Percentiles rank a stretch among this genome's conserved stretches.
Evolutionary conservation across 2,329 filamentous ascomycete species (phyloP).

Genomic region (Trichophyton rubrum): DNA sequence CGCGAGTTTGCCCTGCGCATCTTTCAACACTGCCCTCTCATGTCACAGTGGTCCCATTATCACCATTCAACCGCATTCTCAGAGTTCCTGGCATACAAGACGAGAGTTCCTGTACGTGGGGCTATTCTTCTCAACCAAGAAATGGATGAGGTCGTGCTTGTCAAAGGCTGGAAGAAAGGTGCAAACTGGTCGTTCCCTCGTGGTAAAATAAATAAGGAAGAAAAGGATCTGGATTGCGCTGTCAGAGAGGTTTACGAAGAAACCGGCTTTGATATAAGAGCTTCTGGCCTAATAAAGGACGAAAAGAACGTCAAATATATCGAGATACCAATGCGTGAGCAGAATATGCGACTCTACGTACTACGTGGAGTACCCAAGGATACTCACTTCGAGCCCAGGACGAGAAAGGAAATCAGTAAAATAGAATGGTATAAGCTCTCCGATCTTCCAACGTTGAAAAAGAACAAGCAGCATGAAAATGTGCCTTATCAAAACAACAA

Average conservation of each 20-base stretch:
- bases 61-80: slow-evolving; percentile 75
- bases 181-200: slow-evolving; percentile 94
- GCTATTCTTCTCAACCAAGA: slow-evolving; percentile 82
- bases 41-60: slow-evolving; percentile 65
- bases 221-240: slow-evolving; percentile 86
- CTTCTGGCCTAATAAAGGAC: slow-evolving; percentile 61
- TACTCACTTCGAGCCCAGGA: slow-evolving; percentile 76
- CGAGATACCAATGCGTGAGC: slow-evolving; percentile 78
- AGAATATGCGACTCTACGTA: slow-evolving; percentile 85
- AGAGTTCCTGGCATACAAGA: slow-evolving; percentile 89
- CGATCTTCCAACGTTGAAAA: slow-evolving; percentile 71
- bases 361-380: slow-evolving; percentile 81
- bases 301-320: slow-evolving; percentile 68
- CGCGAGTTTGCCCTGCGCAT: slow-evolving; percentile 79
- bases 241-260: slow-evolving; percentile 92
- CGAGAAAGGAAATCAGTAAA: slow-evolving; percentile 93
- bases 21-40: slow-evolving; percentile 84
- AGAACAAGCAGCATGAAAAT: slow-evolving; percentile 51
- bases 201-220: slow-evolving; percentile 97
- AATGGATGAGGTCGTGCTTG: slow-evolving; percentile 90
- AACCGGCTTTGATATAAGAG: slow-evolving; percentile 72
- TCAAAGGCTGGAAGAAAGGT: slow-evolving; percentile 96
- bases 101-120: slow-evolving; percentile 80
- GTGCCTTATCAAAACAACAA: slow-evolving; percentile 32
- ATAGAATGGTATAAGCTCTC: slow-evolving; percentile 89